A percentile compares a stretch with the other conserved stretches of the same genome.
Evolutionary conservation across 371 early-diverging fungal species (phyloP).

Genomic region (Mortierella sp.): DNA sequence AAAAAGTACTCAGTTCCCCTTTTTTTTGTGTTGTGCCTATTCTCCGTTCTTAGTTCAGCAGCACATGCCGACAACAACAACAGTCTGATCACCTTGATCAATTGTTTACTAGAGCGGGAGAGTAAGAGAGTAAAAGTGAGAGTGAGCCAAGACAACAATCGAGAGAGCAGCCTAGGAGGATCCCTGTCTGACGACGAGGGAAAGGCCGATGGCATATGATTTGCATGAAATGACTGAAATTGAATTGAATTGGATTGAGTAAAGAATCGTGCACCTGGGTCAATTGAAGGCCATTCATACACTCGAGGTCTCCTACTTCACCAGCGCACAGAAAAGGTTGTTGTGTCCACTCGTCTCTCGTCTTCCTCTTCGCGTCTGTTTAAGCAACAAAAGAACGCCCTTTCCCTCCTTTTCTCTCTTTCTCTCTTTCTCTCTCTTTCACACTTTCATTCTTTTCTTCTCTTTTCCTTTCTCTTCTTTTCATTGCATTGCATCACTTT

Average conservation of each 20-base stretch:
- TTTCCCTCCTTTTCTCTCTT: not conserved
- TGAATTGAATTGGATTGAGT: not conserved
- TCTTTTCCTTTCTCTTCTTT: not conserved
- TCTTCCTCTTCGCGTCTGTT: not conserved
- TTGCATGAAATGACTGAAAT: not conserved
- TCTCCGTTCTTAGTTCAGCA: not conserved
- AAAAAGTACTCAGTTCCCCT: too few relatives aligned
- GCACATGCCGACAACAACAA: constrained; percentile 1
- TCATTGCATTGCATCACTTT: not conserved
- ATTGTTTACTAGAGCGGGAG: not conserved
- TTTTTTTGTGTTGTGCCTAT: not conserved
- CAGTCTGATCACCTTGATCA: constrained; percentile 1
- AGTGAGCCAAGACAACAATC: not conserved
- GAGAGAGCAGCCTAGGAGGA: not conserved
- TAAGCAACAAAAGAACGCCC: not conserved
- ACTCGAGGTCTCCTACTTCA: too few relatives aligned
- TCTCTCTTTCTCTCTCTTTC: not conserved
- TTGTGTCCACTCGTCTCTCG: too few relatives aligned
- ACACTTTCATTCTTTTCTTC: not conserved
- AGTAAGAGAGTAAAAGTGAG: not conserved
- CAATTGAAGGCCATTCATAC: not conserved
- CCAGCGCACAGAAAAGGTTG: too few relatives aligned
- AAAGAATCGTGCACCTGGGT: not conserved
- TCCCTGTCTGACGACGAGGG: not conserved
- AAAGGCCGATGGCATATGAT: constrained; percentile 5